A percentile compares a stretch with the other conserved stretches of the same genome.
These are phyloP conservation scores for Tetrahymena thermophila DNA, from an alignment of 73 alveolate species.

Conservation along the genomic window DNA sequence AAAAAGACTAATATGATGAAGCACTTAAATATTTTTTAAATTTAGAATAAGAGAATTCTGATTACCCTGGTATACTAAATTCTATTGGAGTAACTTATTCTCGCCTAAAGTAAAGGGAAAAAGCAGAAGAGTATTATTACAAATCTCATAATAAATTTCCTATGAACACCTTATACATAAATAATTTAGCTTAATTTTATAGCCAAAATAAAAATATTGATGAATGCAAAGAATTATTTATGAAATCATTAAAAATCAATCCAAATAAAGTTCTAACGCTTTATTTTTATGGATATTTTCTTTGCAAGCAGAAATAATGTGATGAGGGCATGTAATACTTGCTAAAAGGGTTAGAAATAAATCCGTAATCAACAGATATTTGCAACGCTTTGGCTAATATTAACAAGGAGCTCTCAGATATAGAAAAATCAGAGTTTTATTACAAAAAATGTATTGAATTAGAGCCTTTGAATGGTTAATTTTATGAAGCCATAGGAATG, in stretches of 20 bases:
- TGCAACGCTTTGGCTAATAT: background rate
- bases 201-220: background rate
- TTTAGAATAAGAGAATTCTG: background rate
- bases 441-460: background rate
- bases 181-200: background rate
- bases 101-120: background rate
- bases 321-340: background rate
- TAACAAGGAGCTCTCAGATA: background rate
- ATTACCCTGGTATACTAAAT: background rate
- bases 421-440: background rate
- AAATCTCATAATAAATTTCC: background rate
- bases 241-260: background rate
- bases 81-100: background rate
- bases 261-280: background rate
- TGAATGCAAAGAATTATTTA: background rate
- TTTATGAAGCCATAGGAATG: background rate
- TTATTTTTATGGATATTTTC: background rate
- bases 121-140: background rate
- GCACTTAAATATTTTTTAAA: background rate
- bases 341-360: background rate
- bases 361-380: background rate
- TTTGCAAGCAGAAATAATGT: background rate
- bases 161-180: background rate
- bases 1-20: background rate
- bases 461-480: background rate